Percentiles rank a stretch among this genome's conserved stretches.
Evolutionary conservation across 2,329 filamentous ascomycete genomes (phyloP).

Genomic region (Rhynchosporium graminicola): DNA sequence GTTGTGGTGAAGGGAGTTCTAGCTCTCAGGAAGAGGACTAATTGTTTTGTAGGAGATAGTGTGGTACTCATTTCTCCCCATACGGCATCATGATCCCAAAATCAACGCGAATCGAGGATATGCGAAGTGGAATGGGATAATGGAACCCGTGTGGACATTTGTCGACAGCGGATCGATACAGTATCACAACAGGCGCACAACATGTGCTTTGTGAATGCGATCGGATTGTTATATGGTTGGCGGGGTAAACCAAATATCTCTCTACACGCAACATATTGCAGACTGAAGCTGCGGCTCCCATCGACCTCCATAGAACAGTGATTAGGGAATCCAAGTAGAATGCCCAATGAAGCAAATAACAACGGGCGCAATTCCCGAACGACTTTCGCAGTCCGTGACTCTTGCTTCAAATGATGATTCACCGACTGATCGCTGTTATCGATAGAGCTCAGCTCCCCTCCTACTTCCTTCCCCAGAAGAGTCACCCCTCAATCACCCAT

Average conservation of each 20-base stretch:
- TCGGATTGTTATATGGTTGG: background rate
- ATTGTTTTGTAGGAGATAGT: conserved; percentile 59
- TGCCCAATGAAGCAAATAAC: background rate
- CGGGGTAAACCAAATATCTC: background rate
- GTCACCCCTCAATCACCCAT: conserved; percentile 22
- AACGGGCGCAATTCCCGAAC: background rate
- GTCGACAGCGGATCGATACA: too few species aligned
- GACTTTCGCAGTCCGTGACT: conserved; percentile 21
- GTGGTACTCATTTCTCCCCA: conserved; percentile 69
- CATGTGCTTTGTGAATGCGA: background rate
- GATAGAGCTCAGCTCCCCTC: conserved; percentile 36
- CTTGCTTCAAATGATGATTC: conserved; percentile 30
- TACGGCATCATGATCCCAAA: conserved; percentile 32
- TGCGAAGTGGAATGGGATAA: background rate
- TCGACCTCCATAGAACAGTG: background rate
- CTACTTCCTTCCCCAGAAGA: conserved; percentile 22
- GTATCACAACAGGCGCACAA: conserved; percentile 1
- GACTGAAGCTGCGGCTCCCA: background rate
- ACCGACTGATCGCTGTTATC: conserved; percentile 33
- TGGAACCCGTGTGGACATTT: too few species aligned
- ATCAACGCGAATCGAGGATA: background rate
- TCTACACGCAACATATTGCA: conserved; percentile 1
- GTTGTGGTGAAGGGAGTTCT: background rate
- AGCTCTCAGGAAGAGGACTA: conserved; percentile 19
- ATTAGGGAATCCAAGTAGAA: background rate